Percentiles rank a stretch among this genome's conserved stretches.
Conservation (phyloP, 768 basidiomycete species). For the Pholiota conissans region DNA sequence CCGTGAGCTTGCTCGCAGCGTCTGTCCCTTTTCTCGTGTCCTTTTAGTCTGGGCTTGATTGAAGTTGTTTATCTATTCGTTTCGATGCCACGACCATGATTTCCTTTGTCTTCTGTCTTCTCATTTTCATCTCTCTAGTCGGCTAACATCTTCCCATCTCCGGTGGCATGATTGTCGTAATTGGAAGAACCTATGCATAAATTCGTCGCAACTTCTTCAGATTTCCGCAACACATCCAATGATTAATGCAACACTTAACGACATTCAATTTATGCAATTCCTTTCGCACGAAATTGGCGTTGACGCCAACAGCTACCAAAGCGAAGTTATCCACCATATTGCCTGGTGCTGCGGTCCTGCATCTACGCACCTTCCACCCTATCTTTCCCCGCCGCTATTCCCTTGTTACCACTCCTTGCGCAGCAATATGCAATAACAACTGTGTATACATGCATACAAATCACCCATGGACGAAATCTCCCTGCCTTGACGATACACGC, state of each 20-base stretch:
- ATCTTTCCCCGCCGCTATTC: background rate
- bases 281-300: background rate
- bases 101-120: background rate
- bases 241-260: background rate
- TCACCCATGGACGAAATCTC: conserved; percentile 1
- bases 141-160: background rate
- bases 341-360: background rate
- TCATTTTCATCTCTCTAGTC: background rate
- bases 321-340: background rate
- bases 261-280: background rate
- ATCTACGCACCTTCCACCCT: background rate
- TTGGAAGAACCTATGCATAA: background rate
- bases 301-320: background rate
- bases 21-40: background rate
- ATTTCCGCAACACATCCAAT: background rate
- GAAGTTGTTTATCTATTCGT: conserved; percentile 3
- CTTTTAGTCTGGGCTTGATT: background rate
- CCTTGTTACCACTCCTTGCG: background rate
- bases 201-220: background rate
- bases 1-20: background rate
- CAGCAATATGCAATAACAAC: background rate
- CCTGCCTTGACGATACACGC: conserved; percentile 5
- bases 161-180: background rate
- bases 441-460: conserved; percentile 11
- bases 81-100: background rate